Percentiles rank a stretch among this genome's conserved stretches.
These are phyloP conservation scores for Colletotrichum incanum DNA, from an alignment of 2,329 filamentous ascomycete genomes.

Conservation along the genomic window DNA sequence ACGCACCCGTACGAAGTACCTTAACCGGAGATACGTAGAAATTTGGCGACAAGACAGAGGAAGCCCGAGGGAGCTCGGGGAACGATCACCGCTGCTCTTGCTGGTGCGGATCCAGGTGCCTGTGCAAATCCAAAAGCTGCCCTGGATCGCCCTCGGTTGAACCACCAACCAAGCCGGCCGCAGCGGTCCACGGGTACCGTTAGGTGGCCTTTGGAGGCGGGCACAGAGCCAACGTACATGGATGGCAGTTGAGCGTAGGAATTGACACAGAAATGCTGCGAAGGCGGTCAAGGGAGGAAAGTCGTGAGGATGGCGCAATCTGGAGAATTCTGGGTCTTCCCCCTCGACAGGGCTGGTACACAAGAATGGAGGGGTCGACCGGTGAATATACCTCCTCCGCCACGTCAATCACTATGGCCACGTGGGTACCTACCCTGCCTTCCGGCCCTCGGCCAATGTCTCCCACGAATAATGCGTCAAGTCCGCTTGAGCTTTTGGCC, in stretches of 20 bases:
- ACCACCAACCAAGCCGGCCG: slow-evolving; percentile 15
- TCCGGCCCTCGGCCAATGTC: slow-evolving; percentile 39
- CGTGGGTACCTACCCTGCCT: slow-evolving; percentile 17
- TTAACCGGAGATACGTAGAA: not conserved
- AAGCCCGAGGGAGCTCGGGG: slow-evolving; percentile 27
- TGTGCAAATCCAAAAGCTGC: slow-evolving; percentile 30
- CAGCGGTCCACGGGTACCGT: slow-evolving; percentile 6
- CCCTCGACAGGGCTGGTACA: slow-evolving; percentile 40
- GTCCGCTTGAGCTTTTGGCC: slow-evolving; percentile 39
- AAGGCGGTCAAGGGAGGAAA: slow-evolving; percentile 39
- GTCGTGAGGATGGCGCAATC: slow-evolving; percentile 42
- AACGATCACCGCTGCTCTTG: slow-evolving; percentile 20
- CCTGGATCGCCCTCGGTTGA: not conserved
- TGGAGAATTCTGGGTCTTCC: slow-evolving; percentile 41
- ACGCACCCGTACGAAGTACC: not conserved
- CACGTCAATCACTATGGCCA: not conserved
- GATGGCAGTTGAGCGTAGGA: not conserved
- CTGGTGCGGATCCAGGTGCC: slow-evolving; percentile 28
- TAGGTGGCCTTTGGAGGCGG: slow-evolving; percentile 29
- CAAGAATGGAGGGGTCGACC: slow-evolving; percentile 37
- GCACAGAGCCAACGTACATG: not conserved
- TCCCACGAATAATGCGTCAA: slow-evolving; percentile 40
- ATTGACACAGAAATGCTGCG: slow-evolving; percentile 22
- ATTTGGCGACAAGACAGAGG: slow-evolving; percentile 11
- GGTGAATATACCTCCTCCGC: slow-evolving; percentile 23